Conservation (phyloP, 2,329 filamentous ascomycete genomes). For the Sordariomycetes sp. region DNA sequence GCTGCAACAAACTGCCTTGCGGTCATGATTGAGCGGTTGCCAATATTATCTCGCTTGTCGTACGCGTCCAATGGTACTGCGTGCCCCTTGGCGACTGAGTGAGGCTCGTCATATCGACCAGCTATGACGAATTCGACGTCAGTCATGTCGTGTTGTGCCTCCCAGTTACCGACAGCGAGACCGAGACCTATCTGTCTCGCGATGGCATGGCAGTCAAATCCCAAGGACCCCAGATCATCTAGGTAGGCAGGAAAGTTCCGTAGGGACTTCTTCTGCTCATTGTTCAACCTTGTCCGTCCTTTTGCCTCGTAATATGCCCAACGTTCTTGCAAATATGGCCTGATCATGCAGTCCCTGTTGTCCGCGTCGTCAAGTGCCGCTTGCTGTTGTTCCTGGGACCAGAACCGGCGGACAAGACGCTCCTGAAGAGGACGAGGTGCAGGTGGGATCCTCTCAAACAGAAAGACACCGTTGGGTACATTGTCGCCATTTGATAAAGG, state of each 20-base stretch:
- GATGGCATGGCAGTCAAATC: constrained; percentile 4
- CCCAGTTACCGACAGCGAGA: constrained; percentile 5
- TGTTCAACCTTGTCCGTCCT: constrained; percentile 6
- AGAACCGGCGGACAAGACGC: constrained; percentile 5
- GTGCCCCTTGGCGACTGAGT: neutral
- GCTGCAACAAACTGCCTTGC: neutral
- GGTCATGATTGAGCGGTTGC: constrained; percentile 3
- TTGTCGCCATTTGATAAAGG: constrained; percentile 6
- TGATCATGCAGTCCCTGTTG: constrained; percentile 7
- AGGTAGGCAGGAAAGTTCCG: constrained; percentile 6
- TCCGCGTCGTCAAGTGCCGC: constrained; percentile 3
- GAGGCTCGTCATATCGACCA: neutral
- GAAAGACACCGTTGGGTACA: constrained; percentile 6
- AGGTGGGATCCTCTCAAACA: constrained; percentile 6
- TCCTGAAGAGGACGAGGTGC: constrained; percentile 5
- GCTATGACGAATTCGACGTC: constrained; percentile 7
- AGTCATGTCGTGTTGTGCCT: constrained; percentile 7
- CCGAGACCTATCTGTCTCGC: constrained; percentile 6
- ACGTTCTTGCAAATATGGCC: constrained; percentile 5
- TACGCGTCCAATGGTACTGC: constrained; percentile 2
- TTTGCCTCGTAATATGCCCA: constrained; percentile 5
- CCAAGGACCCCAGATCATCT: constrained; percentile 5
- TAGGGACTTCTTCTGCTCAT: constrained; percentile 6
- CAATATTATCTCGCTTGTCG: constrained; percentile 3
- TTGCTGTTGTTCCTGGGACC: constrained; percentile 1